These are phyloP conservation scores for Dioszegia hungarica DNA, from an alignment of 768 basidiomycete genomes.

Conservation along the genomic window DNA sequence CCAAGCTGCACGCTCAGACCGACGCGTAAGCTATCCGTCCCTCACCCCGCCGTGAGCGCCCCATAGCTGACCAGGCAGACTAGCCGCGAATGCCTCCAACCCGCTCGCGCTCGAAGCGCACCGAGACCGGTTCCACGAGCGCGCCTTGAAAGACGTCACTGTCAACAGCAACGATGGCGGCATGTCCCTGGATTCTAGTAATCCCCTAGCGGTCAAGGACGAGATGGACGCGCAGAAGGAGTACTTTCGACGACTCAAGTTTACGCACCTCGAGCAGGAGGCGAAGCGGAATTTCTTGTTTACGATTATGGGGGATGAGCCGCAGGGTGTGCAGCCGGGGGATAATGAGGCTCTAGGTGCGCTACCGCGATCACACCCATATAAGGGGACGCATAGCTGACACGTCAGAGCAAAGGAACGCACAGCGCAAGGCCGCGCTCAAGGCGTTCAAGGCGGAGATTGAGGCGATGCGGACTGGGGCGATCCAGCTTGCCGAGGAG, in stretches of 20 bases:
- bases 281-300: slow-evolving; percentile 85
- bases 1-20: slow-evolving; percentile 2
- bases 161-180: slow-evolving; percentile 28
- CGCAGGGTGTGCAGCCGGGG: slow-evolving; percentile 71
- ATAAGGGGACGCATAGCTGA: background rate
- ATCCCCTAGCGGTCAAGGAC: slow-evolving; percentile 33
- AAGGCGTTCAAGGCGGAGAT: slow-evolving; percentile 64
- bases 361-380: slow-evolving; percentile 5
- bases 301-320: slow-evolving; percentile 78
- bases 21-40: background rate
- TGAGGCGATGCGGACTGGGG: slow-evolving; percentile 58
- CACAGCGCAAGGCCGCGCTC: slow-evolving; percentile 65
- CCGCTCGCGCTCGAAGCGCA: slow-evolving; percentile 24
- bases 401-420: slow-evolving; percentile 56
- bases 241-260: slow-evolving; percentile 59
- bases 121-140: slow-evolving; percentile 32
- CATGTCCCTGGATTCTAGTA: slow-evolving; percentile 32
- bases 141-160: slow-evolving; percentile 31
- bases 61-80: background rate
- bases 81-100: slow-evolving; percentile 8
- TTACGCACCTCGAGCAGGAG: slow-evolving; percentile 82
- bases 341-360: slow-evolving; percentile 61
- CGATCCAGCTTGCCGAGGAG: slow-evolving; percentile 60
- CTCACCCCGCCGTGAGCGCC: background rate
- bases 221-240: slow-evolving; percentile 44